These are phyloP conservation scores for Trichomonascaceae sp. DNA, from an alignment of 1,139 yeast species.

Conservation along the genomic window DNA sequence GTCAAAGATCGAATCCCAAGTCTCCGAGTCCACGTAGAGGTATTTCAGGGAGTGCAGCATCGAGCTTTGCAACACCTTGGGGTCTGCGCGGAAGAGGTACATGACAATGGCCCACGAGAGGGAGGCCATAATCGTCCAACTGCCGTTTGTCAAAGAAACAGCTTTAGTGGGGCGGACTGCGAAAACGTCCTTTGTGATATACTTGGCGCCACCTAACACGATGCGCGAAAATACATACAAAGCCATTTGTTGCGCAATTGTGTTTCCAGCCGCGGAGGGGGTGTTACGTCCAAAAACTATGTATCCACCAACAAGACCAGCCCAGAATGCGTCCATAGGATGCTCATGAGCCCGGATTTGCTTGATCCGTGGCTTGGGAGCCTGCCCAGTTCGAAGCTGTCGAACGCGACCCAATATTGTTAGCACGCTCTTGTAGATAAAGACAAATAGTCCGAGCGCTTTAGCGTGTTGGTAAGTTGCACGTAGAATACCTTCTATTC, in stretches of 20 bases:
- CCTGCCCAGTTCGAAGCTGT: not conserved
- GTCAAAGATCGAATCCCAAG: constrained; percentile 23
- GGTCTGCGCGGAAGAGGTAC: constrained; percentile 55
- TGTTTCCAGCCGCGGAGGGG: constrained; percentile 17
- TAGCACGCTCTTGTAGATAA: constrained; percentile 38
- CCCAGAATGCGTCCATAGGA: constrained; percentile 36
- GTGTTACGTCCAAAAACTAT: constrained; percentile 47
- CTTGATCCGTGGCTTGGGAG: constrained; percentile 9
- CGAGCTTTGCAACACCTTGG: constrained; percentile 50
- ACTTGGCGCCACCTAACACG: constrained; percentile 38
- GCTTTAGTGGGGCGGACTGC: constrained; percentile 1
- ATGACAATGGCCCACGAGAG: constrained; percentile 65
- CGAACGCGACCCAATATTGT: constrained; percentile 16
- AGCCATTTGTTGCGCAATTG: constrained; percentile 40
- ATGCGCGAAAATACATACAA: constrained; percentile 51
- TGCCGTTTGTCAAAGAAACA: constrained; percentile 18
- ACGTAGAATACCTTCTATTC: constrained; percentile 36
- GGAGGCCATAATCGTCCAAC: constrained; percentile 61
- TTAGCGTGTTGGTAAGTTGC: constrained; percentile 58
- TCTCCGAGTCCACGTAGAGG: constrained; percentile 41
- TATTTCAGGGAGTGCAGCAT: constrained; percentile 62
- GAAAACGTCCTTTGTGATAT: constrained; percentile 5
- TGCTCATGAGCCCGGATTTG: constrained; percentile 14
- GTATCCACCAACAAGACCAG: constrained; percentile 56
- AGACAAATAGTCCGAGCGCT: constrained; percentile 54